phyloP scores from a whole-genome alignment of 2,329 filamentous ascomycete genomes.

The Penicillium oxalicum region DNA sequence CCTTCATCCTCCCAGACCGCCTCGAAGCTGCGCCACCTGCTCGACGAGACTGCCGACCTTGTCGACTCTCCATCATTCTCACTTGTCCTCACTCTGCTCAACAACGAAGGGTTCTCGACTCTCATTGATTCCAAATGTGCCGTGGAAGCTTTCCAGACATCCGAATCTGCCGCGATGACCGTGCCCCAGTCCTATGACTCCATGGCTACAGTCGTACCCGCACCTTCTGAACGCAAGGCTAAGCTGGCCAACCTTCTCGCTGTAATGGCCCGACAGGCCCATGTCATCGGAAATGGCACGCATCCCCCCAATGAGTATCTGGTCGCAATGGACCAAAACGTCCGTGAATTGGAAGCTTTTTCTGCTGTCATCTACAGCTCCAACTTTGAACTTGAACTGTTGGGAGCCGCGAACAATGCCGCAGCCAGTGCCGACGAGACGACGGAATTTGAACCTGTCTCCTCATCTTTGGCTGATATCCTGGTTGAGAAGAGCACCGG shows the following conservation, averaged over 20 bases:
- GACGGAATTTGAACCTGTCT: conserved; percentile 3
- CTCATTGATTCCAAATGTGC: conserved; percentile 79
- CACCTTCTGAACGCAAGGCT: conserved; percentile 45
- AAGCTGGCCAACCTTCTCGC: conserved; percentile 88
- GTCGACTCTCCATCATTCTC: conserved; percentile 90
- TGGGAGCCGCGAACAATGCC: conserved; percentile 18
- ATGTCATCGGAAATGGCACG: conserved; percentile 71
- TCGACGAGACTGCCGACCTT: conserved; percentile 93
- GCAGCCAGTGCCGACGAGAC: background rate
- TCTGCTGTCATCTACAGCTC: conserved; percentile 47
- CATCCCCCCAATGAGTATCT: conserved; percentile 43
- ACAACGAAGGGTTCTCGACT: conserved; percentile 80
- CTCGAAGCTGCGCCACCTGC: conserved; percentile 65
- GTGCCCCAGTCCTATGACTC: conserved; percentile 40
- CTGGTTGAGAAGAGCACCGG: conserved; percentile 17
- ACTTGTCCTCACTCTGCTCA: conserved; percentile 75
- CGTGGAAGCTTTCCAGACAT: conserved; percentile 65
- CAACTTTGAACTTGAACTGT: conserved; percentile 38
- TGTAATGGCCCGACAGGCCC: conserved; percentile 83
- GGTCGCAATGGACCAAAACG: conserved; percentile 40
- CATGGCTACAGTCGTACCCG: conserved; percentile 37
- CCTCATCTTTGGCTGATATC: conserved; percentile 17
- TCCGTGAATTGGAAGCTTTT: conserved; percentile 45
- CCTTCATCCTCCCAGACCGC: conserved; percentile 32
- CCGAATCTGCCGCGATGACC: conserved; percentile 37